A percentile compares a stretch with the other conserved stretches of the same genome.
Conservation (phyloP, 2,329 filamentous ascomycete genomes). For the Pseudocercospora pini-densiflorae region DNA sequence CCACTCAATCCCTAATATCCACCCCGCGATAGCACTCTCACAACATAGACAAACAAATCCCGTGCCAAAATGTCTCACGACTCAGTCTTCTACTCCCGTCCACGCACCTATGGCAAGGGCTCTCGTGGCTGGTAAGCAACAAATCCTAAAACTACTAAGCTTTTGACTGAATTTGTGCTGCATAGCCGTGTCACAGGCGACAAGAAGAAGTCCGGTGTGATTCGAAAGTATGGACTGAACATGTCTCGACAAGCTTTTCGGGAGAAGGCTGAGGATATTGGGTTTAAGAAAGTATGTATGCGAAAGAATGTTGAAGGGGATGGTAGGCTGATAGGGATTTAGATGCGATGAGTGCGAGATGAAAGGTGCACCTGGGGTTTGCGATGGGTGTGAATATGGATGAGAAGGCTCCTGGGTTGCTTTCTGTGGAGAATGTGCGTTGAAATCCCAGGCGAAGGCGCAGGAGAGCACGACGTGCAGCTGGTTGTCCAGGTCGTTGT, state of each 20-base stretch:
- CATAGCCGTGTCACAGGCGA: slow-evolving; percentile 34
- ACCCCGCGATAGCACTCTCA: no score
- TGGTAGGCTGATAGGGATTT: neutral
- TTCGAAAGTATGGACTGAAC: slow-evolving; percentile 36
- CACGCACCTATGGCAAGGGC: slow-evolving; percentile 36
- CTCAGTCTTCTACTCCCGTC: slow-evolving; percentile 35
- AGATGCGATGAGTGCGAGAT: neutral
- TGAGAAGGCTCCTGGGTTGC: neutral
- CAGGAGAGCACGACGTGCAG: no score
- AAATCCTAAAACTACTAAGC: neutral
- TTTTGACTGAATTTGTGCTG: neutral
- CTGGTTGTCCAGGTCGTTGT: no score
- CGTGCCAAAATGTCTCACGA: slow-evolving; percentile 32
- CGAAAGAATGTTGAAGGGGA: neutral
- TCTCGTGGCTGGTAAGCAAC: slow-evolving; percentile 33
- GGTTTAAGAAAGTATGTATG: slow-evolving; percentile 32
- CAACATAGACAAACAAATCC: no score
- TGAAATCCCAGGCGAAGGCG: no score
- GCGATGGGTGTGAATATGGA: neutral
- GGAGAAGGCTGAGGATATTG: slow-evolving; percentile 37
- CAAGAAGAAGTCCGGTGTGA: slow-evolving; percentile 35
- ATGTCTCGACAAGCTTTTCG: slow-evolving; percentile 36
- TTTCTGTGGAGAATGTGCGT: no score
- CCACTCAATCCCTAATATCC: no score
- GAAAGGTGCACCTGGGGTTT: no score